Evolutionary conservation across 2,329 filamentous ascomycete genomes (phyloP).

Genomic region (Apiospora rasikravindrae): DNA sequence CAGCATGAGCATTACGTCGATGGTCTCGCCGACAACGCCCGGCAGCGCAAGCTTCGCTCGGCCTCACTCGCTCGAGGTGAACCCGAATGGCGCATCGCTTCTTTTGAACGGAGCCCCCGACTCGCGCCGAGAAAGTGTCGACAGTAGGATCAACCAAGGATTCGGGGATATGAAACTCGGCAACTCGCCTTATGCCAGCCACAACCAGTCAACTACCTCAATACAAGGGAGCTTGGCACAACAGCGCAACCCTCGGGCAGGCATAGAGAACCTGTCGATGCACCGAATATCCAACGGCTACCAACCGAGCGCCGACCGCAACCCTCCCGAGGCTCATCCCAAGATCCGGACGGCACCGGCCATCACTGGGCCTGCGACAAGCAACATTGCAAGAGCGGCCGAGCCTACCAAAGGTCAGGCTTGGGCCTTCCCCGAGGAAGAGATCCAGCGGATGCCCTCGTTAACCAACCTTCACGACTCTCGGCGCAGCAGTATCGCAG

Average conservation of each 20-base stretch:
- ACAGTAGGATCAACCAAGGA: conserved; percentile 76
- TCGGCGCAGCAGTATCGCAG: conserved; percentile 75
- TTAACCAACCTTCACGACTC: conserved; percentile 56
- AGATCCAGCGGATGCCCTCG: conserved; percentile 53
- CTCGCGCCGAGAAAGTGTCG: conserved; percentile 77
- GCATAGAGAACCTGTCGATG: conserved; percentile 56
- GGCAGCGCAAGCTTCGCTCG: conserved; percentile 51
- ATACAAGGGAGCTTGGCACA: conserved; percentile 74
- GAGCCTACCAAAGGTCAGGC: conserved; percentile 83
- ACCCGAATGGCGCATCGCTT: conserved; percentile 39
- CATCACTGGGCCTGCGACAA: conserved; percentile 73
- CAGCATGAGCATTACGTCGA: conserved; percentile 70
- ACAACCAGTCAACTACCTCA: conserved; percentile 78
- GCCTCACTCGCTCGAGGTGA: conserved; percentile 48
- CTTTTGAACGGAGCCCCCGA: conserved; percentile 48
- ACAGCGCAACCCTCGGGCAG: conserved; percentile 64
- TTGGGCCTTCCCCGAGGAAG: conserved; percentile 82
- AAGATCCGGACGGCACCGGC: conserved; percentile 73
- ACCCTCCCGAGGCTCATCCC: conserved; percentile 54
- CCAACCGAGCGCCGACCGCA: conserved; percentile 63
- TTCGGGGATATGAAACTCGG: conserved; percentile 74
- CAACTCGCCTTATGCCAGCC: conserved; percentile 74
- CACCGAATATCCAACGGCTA: conserved; percentile 70
- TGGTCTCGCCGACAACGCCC: conserved; percentile 65
- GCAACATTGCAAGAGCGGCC: conserved; percentile 71